A percentile compares a stretch with the other conserved stretches of the same genome.
Conservation (phyloP, 139 green algal genomes). For the Spirogloea muscicola region DNA sequence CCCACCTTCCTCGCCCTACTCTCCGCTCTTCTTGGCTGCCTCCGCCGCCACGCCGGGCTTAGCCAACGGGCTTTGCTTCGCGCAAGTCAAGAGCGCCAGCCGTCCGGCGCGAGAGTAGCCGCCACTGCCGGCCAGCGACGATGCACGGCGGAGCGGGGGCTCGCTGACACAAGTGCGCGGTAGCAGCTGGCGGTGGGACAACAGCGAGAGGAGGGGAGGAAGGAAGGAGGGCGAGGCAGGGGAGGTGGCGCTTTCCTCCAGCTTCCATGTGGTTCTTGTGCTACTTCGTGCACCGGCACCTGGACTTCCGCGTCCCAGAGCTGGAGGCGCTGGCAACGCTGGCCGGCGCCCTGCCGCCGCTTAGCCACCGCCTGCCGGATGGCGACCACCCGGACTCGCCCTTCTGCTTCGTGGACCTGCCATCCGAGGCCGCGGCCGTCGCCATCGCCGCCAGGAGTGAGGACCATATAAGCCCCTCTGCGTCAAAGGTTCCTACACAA, state of each 20-base stretch:
- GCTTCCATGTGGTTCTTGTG: slow-evolving; percentile 36
- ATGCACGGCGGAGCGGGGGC: not conserved
- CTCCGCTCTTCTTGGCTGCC: no score
- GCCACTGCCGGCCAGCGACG: not conserved
- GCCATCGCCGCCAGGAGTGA: slow-evolving; percentile 23
- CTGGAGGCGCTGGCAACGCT: slow-evolving; percentile 30
- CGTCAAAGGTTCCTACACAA: no score
- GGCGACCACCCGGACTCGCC: slow-evolving; percentile 39
- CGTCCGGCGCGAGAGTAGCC: not conserved
- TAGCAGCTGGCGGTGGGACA: not conserved
- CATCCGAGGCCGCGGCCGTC: slow-evolving; percentile 27
- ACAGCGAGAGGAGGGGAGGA: no score
- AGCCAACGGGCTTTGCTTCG: no score
- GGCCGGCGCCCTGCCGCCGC: not conserved
- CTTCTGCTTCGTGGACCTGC: slow-evolving; percentile 40
- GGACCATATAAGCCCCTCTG: no score
- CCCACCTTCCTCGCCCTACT: no score
- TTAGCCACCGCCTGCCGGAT: slow-evolving; percentile 4
- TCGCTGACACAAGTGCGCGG: not conserved
- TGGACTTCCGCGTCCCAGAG: slow-evolving; percentile 40
- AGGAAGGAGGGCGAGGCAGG: no score
- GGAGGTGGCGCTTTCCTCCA: not conserved
- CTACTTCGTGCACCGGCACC: slow-evolving; percentile 39
- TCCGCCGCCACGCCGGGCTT: no score
- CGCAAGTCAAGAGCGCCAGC: not conserved